phyloP scores from a whole-genome alignment of 441 rosid genomes.

The Codiaeum variegatum region DNA sequence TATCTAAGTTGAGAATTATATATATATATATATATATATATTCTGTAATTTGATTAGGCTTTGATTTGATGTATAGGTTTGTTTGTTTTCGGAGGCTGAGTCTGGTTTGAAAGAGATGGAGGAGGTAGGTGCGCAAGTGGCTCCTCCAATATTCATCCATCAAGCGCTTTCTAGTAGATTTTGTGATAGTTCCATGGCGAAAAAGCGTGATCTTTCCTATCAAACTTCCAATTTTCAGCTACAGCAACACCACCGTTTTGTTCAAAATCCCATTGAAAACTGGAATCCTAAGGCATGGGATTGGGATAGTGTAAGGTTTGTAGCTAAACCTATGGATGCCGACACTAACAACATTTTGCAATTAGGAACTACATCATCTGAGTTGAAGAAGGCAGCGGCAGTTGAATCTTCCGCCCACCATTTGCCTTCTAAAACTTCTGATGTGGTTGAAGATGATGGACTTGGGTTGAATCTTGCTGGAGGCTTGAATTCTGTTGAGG shows the following conservation, averaged over 20 bases:
- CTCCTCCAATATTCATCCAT: constrained; percentile 57
- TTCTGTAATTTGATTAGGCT: background rate
- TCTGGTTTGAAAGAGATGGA: constrained; percentile 43
- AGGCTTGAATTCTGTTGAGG: constrained; percentile 42
- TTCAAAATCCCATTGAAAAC: constrained; percentile 31
- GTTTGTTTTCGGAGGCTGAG: background rate
- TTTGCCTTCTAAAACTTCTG: constrained; percentile 25
- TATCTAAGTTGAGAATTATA: background rate
- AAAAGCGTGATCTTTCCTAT: constrained; percentile 59
- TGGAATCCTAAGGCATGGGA: constrained; percentile 78
- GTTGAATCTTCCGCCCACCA: constrained; percentile 22
- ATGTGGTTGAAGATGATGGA: constrained; percentile 35
- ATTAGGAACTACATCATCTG: constrained; percentile 26
- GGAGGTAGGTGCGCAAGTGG: constrained; percentile 71
- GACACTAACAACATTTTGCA: constrained; percentile 33
- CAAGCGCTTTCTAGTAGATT: constrained; percentile 41
- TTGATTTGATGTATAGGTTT: background rate
- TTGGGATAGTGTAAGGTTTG: constrained; percentile 70
- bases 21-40: too few relatives aligned
- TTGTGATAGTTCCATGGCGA: constrained; percentile 44
- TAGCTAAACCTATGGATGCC: constrained; percentile 47
- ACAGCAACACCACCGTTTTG: constrained; percentile 34
- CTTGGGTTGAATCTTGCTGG: constrained; percentile 75
- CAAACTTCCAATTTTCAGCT: constrained; percentile 36
- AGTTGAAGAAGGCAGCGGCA: constrained; percentile 24